Evolutionary conservation across 2,329 filamentous ascomycete species (phyloP), one percentile per base, ranked within the genome.

Genomic region (Fusarium sp.): DNA sequence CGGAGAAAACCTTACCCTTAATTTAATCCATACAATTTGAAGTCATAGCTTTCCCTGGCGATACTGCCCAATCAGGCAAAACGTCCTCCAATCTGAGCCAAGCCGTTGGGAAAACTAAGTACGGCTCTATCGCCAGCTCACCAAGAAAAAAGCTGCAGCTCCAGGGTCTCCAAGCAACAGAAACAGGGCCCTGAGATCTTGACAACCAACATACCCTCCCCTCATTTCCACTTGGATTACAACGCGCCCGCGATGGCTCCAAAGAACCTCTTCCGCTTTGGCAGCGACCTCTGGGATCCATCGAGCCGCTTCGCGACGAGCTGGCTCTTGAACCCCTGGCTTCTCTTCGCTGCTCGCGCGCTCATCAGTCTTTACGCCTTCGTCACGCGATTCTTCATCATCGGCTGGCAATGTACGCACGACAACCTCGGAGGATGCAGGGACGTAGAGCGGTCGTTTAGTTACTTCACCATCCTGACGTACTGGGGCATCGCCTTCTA

Each of bases 401-500:
- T 94, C 77, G 89, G 84, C 65, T 92, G 87, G 84, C 81, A 87
- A 65, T 89, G 89, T 75, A 81, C 83, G n/a, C 84, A 88, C 77
- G 77, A 79, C 34, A 54, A 67, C 2, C 71, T 76, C 13, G 82
- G 81, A 65, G 82, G 85, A 51, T 85, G 84, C 76, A 69, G 76
- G 34, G 76, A 75, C 2, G 86, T 87, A 27, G 81, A 83, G 55
- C 80, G 83, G 47, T 86, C 85, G 47, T 96, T 97, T 83, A 93
- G 90, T 74, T 97, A 89, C 84, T 97, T 97, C 83, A 97, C 94
- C 29, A 84, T 90, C 75, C 83, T 96, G 62, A 93, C 91, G 12
- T 96, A 91, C 84, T 96, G 92, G 92, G 92, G 92, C 3, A 81
- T 95, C 37, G 90, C 87, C 25, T 95, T 94, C 81, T 97, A 97